A percentile compares a stretch with the other conserved stretches of the same genome.
These are phyloP conservation scores for Huntiella decipiens DNA, from an alignment of 2,329 filamentous ascomycete genomes.

Conservation along the genomic window DNA sequence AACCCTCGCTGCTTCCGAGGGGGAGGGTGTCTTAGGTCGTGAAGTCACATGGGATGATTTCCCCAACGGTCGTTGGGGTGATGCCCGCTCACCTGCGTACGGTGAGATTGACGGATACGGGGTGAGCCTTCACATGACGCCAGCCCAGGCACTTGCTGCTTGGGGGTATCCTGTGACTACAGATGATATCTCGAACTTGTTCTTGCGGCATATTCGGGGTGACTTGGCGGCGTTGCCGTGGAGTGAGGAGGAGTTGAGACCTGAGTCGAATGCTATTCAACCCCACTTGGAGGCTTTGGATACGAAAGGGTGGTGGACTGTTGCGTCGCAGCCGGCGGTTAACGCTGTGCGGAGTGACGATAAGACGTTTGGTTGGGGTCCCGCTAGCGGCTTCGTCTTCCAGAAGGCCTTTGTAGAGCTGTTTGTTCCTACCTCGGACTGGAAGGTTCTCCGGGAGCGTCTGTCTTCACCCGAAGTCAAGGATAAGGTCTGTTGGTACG, in stretches of 20 bases:
- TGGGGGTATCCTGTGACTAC: constrained; percentile 62
- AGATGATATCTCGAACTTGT: constrained; percentile 60
- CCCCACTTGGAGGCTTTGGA: constrained; percentile 59
- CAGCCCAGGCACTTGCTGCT: constrained; percentile 61
- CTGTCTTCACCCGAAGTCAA: constrained; percentile 39
- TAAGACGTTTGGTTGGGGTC: constrained; percentile 80
- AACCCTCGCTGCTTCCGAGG: constrained; percentile 84
- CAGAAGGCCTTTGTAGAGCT: constrained; percentile 98
- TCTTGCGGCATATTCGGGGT: constrained; percentile 63
- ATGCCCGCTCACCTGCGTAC: constrained; percentile 80
- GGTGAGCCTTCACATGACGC: constrained; percentile 78
- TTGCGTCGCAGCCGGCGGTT: constrained; percentile 86
- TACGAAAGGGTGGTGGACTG: constrained; percentile 77
- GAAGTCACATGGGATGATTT: constrained; percentile 99
- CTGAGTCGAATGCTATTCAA: constrained; percentile 70
- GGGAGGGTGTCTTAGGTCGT: constrained; percentile 69
- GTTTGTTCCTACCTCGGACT: constrained; percentile 63
- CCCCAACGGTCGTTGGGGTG: constrained; percentile 89
- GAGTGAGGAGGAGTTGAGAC: constrained; percentile 74
- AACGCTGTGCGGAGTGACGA: constrained; percentile 67
- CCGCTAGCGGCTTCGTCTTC: constrained; percentile 81
- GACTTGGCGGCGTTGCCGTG: constrained; percentile 70
- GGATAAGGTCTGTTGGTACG: constrained; percentile 69
- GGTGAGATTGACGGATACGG: constrained; percentile 98
- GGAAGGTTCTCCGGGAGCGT: constrained; percentile 43